Conservation (phyloP, 352 stramenopile genomes). For the Pythium oligandrum region DNA sequence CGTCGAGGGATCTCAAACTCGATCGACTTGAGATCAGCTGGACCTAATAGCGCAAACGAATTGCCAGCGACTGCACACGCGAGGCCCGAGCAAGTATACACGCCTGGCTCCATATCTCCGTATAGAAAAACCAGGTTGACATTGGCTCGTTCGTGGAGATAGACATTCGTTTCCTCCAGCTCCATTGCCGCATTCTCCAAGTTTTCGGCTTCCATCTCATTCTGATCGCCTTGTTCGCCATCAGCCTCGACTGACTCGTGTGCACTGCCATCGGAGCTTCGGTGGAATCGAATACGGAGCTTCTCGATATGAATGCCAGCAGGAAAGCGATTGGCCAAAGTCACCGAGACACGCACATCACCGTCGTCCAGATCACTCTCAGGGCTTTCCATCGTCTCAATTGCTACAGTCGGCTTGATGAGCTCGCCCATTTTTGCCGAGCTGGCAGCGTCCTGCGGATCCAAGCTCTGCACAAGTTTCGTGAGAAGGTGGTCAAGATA, state of each 20-base stretch:
- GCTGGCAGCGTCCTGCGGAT: neutral
- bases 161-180: slow-evolving; percentile 50
- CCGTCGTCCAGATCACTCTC: slow-evolving; percentile 39
- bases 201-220: slow-evolving; percentile 6
- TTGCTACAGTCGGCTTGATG: slow-evolving; percentile 34
- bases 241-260: neutral
- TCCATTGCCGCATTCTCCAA: slow-evolving; percentile 14
- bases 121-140: slow-evolving; percentile 49
- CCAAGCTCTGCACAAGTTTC: slow-evolving; percentile 39
- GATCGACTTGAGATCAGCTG: slow-evolving; percentile 21
- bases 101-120: slow-evolving; percentile 33
- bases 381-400: slow-evolving; percentile 57
- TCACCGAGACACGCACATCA: slow-evolving; percentile 49
- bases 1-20: slow-evolving; percentile 44
- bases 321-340: slow-evolving; percentile 54
- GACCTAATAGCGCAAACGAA: slow-evolving; percentile 40
- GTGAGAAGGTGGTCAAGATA: slow-evolving; percentile 48
- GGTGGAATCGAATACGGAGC: slow-evolving; percentile 37
- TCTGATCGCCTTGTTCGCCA: neutral
- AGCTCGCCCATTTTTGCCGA: slow-evolving; percentile 48
- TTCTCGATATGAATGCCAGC: slow-evolving; percentile 52
- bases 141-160: slow-evolving; percentile 51
- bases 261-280: neutral
- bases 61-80: slow-evolving; percentile 55
- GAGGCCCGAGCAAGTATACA: slow-evolving; percentile 46